A percentile compares a stretch with the other conserved stretches of the same genome.
Conservation (phyloP, 164 flowering plant genomes). For the Stephania yunnanensis region DNA sequence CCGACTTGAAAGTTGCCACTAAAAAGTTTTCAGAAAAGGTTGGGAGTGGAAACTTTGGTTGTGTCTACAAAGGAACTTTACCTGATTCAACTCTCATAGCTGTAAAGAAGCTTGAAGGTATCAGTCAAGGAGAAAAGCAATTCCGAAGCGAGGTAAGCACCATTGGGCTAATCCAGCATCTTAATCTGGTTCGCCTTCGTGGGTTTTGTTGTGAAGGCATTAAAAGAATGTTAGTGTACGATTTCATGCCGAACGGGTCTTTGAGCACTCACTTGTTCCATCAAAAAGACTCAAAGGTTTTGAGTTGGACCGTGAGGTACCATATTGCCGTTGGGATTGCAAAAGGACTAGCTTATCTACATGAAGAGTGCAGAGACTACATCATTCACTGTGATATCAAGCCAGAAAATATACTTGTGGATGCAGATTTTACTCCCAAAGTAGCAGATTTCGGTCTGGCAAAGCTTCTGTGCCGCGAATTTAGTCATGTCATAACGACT, state of each 20-base stretch:
- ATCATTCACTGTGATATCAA: constrained; percentile 26
- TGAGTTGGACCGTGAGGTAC: not conserved
- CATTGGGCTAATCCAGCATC: constrained; percentile 50
- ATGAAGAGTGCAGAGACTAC: constrained; percentile 37
- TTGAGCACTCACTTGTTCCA: constrained; percentile 14
- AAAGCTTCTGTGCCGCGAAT: too few relatives aligned
- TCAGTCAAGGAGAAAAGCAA: constrained; percentile 56
- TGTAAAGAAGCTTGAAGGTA: constrained; percentile 48
- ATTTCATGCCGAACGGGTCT: constrained; percentile 48
- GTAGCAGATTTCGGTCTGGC: too few relatives aligned
- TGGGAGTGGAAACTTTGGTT: constrained; percentile 55
- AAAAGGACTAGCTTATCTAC: too few relatives aligned
- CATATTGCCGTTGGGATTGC: too few relatives aligned
- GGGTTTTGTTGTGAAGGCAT: constrained; percentile 52
- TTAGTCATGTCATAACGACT: too few relatives aligned
- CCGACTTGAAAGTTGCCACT: constrained; percentile 38
- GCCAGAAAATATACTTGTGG: too few relatives aligned
- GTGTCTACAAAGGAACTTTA: constrained; percentile 44
- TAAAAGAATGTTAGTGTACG: constrained; percentile 42
- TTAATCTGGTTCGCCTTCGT: constrained; percentile 45
- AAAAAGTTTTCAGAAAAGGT: constrained; percentile 45
- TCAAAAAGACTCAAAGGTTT: not conserved
- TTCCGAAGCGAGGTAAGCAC: constrained; percentile 50
- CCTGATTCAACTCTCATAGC: constrained; percentile 38
- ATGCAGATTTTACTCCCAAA: too few relatives aligned